These are phyloP conservation scores for Cystobasidiaceae sp. DNA, from an alignment of 1,284 basidiomycete genomes.

Conservation along the genomic window DNA sequence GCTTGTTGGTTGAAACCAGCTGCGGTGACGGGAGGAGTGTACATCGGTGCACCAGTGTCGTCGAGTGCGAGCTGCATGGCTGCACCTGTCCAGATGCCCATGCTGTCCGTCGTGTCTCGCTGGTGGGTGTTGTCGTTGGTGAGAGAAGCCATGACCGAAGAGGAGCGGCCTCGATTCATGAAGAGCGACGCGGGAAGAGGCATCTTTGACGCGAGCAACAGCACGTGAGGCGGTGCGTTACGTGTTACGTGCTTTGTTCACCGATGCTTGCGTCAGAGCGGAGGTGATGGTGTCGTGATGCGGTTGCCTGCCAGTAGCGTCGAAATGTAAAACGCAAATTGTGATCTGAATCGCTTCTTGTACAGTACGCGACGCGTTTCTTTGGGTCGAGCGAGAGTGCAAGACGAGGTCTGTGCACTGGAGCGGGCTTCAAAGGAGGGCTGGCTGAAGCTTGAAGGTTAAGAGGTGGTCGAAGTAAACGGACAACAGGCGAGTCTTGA, in stretches of 20 bases:
- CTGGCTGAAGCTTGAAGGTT: too few species aligned
- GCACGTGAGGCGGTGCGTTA: too few species aligned
- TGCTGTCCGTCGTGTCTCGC: not conserved
- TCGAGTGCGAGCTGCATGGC: not conserved
- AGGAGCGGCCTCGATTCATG: constrained; percentile 10
- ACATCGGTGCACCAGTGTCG: not conserved
- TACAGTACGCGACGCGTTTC: constrained; percentile 18
- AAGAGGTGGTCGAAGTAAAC: too few species aligned
- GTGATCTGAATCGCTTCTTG: too few species aligned
- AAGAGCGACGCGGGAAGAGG: constrained; percentile 17
- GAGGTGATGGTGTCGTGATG: not conserved
- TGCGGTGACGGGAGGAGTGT: constrained; percentile 18
- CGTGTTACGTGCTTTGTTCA: too few species aligned
- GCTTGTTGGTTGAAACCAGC: not conserved
- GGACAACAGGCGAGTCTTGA: too few species aligned
- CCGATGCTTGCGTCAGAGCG: too few species aligned
- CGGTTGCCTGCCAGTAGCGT: not conserved
- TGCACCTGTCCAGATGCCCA: not conserved
- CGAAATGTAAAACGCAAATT: too few species aligned
- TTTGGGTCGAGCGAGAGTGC: too few species aligned
- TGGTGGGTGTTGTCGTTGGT: not conserved
- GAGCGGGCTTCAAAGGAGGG: too few species aligned
- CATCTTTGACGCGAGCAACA: not conserved
- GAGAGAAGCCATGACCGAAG: not conserved
- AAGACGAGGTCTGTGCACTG: too few species aligned